These are phyloP conservation scores for Auricularia cornea DNA, from an alignment of 768 basidiomycete genomes.

Conservation along the genomic window DNA sequence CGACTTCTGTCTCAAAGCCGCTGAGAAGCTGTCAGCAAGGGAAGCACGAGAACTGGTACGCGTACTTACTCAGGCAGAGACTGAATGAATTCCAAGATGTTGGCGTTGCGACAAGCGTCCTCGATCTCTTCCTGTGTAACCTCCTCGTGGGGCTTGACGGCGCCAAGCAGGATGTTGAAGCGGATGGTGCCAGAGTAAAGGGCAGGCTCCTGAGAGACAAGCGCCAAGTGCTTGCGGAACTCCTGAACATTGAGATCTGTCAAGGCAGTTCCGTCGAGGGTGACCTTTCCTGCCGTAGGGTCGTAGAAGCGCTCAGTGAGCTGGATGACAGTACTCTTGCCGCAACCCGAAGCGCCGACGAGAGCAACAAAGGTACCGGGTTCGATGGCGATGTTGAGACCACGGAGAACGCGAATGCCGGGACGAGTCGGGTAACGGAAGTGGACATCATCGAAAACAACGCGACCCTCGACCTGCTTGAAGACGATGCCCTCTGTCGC, in stretches of 20 bases:
- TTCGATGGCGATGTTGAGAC: constrained; percentile 59
- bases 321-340: constrained; percentile 81
- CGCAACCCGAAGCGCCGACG: constrained; percentile 74
- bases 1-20: constrained; percentile 87
- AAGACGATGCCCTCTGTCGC: constrained; percentile 50
- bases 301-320: constrained; percentile 85
- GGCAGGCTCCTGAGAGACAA: constrained; percentile 89
- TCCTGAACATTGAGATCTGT: constrained; percentile 72
- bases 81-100: constrained; percentile 84
- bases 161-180: constrained; percentile 87
- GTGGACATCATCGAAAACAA: constrained; percentile 70
- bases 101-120: constrained; percentile 75
- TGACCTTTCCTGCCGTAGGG: constrained; percentile 60
- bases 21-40: constrained; percentile 25
- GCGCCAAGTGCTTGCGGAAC: constrained; percentile 79
- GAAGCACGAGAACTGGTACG: not conserved
- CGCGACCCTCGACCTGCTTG: constrained; percentile 44
- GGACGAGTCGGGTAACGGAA: constrained; percentile 91
- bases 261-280: constrained; percentile 69
- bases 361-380: constrained; percentile 76
- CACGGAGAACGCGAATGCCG: constrained; percentile 73
- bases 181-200: constrained; percentile 87
- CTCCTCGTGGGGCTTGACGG: constrained; percentile 62
- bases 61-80: constrained; percentile 70
- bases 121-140: constrained; percentile 86